These are phyloP conservation scores for Nissolia schottii DNA, from an alignment of 306 rosid species.

Conservation along the genomic window DNA sequence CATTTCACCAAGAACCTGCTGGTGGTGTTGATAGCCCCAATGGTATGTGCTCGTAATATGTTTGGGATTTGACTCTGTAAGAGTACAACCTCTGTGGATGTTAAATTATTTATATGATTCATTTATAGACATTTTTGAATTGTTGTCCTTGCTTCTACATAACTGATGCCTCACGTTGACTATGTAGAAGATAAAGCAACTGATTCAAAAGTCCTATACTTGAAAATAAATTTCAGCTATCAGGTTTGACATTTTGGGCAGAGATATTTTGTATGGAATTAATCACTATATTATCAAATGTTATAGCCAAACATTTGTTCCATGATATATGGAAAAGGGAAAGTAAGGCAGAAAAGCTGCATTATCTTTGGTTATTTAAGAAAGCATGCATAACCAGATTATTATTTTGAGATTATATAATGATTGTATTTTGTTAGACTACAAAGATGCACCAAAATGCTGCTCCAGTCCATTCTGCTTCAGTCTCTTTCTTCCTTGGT, in stretches of 20 bases:
- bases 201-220: background rate
- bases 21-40: constrained; percentile 67
- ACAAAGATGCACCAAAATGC: background rate
- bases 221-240: background rate
- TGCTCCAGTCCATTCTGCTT: background rate
- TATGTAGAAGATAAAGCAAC: background rate
- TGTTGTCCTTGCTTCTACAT: background rate
- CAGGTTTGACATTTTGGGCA: background rate
- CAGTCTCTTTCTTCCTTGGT: background rate
- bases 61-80: constrained; percentile 16
- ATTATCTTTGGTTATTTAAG: background rate
- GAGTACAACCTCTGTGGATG: background rate
- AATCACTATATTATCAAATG: background rate
- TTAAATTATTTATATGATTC: background rate
- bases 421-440: background rate
- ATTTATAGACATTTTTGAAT: background rate
- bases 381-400: background rate
- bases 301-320: background rate
- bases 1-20: constrained; percentile 74
- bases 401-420: background rate
- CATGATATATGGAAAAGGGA: background rate
- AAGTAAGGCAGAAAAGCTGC: background rate
- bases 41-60: constrained; percentile 42
- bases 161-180: background rate
- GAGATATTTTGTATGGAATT: background rate